Percentiles rank a stretch among this genome's conserved stretches.
These are phyloP conservation scores for Solioccasus polychromus DNA, from an alignment of 768 basidiomycete species.

Conservation along the genomic window DNA sequence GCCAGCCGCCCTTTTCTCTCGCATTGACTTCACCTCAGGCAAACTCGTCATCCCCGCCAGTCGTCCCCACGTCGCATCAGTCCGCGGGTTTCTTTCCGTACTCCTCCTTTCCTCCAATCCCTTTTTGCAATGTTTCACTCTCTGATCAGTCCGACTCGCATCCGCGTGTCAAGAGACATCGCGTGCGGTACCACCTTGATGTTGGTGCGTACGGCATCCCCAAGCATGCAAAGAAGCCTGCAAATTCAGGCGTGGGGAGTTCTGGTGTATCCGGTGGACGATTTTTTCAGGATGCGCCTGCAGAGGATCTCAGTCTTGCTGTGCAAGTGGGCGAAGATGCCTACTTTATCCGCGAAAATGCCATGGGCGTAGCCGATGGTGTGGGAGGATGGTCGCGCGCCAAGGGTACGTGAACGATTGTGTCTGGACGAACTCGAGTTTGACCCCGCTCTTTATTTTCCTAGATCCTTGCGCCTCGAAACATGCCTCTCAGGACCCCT, in stretches of 20 bases:
- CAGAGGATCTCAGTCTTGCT: constrained; percentile 44
- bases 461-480: constrained; percentile 22
- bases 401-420: constrained; percentile 33
- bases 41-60: constrained; percentile 28
- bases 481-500: constrained; percentile 37
- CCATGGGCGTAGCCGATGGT: constrained; percentile 93
- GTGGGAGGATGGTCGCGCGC: constrained; percentile 84
- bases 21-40: constrained; percentile 45
- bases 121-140: constrained; percentile 26
- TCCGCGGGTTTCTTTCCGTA: constrained; percentile 36
- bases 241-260: constrained; percentile 29
- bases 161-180: constrained; percentile 31
- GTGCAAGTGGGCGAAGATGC: constrained; percentile 92
- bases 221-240: constrained; percentile 41
- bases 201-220: constrained; percentile 86
- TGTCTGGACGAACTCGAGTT: constrained; percentile 8
- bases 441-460: not conserved
- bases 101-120: constrained; percentile 32
- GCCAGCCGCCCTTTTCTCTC: constrained; percentile 37
- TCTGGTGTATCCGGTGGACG: constrained; percentile 18
- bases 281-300: constrained; percentile 28
- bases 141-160: constrained; percentile 27
- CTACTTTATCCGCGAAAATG: constrained; percentile 77
- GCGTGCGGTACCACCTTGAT: constrained; percentile 53
- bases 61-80: constrained; percentile 29